phyloP scores from a whole-genome alignment of 495 filamentous ascomycete species.

The Clavariopsis aquatica region DNA sequence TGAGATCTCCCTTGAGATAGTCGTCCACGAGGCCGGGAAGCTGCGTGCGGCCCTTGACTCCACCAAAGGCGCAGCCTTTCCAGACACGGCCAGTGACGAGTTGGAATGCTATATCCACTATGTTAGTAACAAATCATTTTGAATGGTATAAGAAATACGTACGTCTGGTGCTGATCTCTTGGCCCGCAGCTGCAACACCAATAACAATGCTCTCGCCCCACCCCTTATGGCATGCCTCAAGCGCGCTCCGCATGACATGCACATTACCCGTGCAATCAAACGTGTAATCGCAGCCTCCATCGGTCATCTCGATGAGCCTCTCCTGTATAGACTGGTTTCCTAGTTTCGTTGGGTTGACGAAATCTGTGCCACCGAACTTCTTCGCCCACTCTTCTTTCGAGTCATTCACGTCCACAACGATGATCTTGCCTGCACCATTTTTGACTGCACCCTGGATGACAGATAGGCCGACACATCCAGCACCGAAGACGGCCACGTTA shows the following conservation, averaged over 20 bases:
- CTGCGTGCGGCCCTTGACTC: constrained; percentile 95
- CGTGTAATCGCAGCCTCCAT: constrained; percentile 97
- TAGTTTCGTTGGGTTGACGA: constrained; percentile 88
- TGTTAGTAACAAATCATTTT: not conserved
- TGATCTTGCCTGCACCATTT: constrained; percentile 83
- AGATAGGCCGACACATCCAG: constrained; percentile 90
- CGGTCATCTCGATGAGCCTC: constrained; percentile 95
- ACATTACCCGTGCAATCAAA: constrained; percentile 99
- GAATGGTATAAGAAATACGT: constrained; percentile 49
- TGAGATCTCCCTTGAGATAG: constrained; percentile 84
- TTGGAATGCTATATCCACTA: constrained; percentile 79
- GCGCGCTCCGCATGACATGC: constrained; percentile 88
- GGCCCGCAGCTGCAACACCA: constrained; percentile 93
- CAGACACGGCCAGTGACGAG: constrained; percentile 96
- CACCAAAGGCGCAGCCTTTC: constrained; percentile 97
- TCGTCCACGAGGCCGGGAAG: constrained; percentile 85
- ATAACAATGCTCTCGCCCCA: constrained; percentile 99
- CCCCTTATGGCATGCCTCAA: constrained; percentile 98
- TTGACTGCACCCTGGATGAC: constrained; percentile 95
- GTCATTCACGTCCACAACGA: constrained; percentile 93
- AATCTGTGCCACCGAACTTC: constrained; percentile 96
- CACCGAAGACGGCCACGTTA: constrained; percentile 92
- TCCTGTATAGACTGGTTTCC: constrained; percentile 78
- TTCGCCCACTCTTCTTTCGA: constrained; percentile 85
- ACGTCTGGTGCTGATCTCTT: constrained; percentile 96